A percentile compares a stretch with the other conserved stretches of the same genome.
phyloP scores from a whole-genome alignment of 257 asterid species.

The Gardenia jasminoides region DNA sequence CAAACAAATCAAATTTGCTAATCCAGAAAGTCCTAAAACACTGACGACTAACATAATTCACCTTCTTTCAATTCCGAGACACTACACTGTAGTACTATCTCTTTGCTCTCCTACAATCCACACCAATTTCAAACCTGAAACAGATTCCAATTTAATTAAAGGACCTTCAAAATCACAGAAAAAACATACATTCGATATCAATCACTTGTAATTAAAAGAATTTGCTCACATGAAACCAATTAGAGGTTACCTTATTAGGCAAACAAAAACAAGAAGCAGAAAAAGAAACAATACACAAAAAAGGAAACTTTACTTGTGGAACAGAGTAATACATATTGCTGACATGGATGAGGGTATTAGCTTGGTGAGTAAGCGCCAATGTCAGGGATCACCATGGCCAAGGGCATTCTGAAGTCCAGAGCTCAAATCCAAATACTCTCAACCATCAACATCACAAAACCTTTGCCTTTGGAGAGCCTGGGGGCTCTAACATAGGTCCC shows the following conservation, averaged over 20 bases:
- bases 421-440: conserved; percentile 81
- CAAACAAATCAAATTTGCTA: background rate
- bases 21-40: background rate
- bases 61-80: background rate
- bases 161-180: no score
- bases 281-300: background rate
- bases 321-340: conserved; percentile 71
- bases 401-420: conserved; percentile 96
- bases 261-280: background rate
- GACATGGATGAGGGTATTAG: conserved; percentile 64
- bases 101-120: background rate
- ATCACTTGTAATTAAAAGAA: background rate
- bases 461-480: conserved; percentile 72
- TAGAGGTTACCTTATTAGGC: background rate
- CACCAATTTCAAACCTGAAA: background rate
- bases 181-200: background rate
- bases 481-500: conserved; percentile 84
- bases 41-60: background rate
- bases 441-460: conserved; percentile 82
- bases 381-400: conserved; percentile 83
- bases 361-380: conserved; percentile 66
- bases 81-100: background rate
- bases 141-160: background rate
- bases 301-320: conserved; percentile 52
- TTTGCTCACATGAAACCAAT: background rate